These are phyloP conservation scores for Penicillium sp. DNA, from an alignment of 2,329 filamentous ascomycete genomes.

Conservation along the genomic window DNA sequence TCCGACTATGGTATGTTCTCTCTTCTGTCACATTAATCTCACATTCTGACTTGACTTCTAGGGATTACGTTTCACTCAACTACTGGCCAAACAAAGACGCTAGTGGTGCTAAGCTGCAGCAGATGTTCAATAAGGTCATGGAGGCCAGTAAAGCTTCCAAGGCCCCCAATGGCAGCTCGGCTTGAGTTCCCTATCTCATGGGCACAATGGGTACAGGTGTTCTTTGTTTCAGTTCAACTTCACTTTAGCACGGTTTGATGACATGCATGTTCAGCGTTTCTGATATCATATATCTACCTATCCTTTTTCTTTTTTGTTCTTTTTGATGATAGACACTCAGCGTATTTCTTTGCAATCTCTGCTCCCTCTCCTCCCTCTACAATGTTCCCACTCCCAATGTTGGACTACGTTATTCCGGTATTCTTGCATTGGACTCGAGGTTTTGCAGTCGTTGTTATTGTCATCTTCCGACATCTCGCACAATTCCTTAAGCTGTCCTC, in stretches of 20 bases:
- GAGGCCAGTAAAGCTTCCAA: conserved; percentile 32
- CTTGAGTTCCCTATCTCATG: not conserved
- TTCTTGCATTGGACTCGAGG: not conserved
- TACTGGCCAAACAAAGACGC: conserved; percentile 51
- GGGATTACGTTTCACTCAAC: conserved; percentile 46
- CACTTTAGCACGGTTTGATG: conserved; percentile 16
- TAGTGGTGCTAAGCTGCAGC: conserved; percentile 36
- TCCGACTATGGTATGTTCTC: conserved; percentile 45
- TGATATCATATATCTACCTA: conserved; percentile 8
- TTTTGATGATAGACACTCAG: conserved; percentile 4
- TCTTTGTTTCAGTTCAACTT: conserved; percentile 6
- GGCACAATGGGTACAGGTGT: conserved; percentile 1
- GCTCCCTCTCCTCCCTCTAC: not conserved
- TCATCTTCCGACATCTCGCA: not conserved
- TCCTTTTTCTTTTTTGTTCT: not conserved
- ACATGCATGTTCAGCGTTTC: conserved; percentile 19
- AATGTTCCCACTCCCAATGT: not conserved
- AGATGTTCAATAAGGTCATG: conserved; percentile 41
- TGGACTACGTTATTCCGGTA: not conserved
- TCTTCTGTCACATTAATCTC: not conserved
- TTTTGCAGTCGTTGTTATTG: not conserved
- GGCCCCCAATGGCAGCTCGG: conserved; percentile 30
- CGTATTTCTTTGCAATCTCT: conserved; percentile 1
- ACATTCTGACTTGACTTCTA: conserved; percentile 31
- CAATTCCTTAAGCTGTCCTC: not conserved